phyloP scores from a whole-genome alignment of 106 monocot genomes.

The Triglochin maritima region DNA sequence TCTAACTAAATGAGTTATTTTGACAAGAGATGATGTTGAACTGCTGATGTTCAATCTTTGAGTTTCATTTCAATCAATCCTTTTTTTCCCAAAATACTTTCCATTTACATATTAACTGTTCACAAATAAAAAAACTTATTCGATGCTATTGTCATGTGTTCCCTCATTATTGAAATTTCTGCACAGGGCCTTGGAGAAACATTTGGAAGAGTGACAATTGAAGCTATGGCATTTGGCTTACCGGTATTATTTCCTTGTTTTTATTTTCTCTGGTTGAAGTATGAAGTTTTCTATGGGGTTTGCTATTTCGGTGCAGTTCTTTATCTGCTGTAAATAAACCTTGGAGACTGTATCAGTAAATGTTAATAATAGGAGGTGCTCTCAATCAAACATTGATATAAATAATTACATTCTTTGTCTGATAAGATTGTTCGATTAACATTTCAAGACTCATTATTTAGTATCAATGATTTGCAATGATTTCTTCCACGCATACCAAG shows the following conservation, averaged over 20 bases:
- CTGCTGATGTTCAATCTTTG: neutral
- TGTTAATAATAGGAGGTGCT: too few species aligned
- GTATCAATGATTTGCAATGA: too few species aligned
- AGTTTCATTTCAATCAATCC: neutral
- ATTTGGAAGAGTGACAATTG: slow-evolving; percentile 93
- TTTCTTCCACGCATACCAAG: too few species aligned
- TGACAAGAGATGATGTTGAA: neutral
- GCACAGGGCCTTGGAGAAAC: slow-evolving; percentile 86
- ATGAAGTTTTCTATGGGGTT: neutral
- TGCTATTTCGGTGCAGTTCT: too few species aligned
- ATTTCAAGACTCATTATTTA: too few species aligned
- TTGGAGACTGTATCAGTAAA: too few species aligned
- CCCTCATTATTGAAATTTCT: neutral
- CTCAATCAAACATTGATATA: too few species aligned
- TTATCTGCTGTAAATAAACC: too few species aligned
- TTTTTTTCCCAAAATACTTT: neutral
- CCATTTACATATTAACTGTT: neutral
- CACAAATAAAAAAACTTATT: neutral
- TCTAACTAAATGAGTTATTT: neutral
- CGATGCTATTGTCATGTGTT: neutral
- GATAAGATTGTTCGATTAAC: too few species aligned
- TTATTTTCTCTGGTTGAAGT: neutral
- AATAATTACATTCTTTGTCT: too few species aligned
- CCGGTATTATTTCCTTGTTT: slow-evolving; percentile 41
- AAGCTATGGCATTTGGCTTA: slow-evolving; percentile 96